phyloP scores from a whole-genome alignment of 2,329 filamentous ascomycete genomes.

The Huntiella abstrusa region DNA sequence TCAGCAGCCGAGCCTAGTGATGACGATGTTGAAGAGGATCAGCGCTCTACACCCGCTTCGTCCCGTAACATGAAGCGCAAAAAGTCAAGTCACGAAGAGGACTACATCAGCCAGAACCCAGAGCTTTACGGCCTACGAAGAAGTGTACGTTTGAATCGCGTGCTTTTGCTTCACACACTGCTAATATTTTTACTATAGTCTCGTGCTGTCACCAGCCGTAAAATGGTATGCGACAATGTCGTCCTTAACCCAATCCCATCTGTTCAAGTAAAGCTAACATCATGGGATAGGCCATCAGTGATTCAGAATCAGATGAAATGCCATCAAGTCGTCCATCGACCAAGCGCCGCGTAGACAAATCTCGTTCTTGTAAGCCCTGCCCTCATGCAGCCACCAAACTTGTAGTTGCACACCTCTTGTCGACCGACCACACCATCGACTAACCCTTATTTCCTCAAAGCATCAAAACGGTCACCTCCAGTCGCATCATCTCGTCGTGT shows the following conservation, averaged over 20 bases:
- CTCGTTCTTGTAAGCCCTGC: slow-evolving; percentile 37
- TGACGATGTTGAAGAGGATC: slow-evolving; percentile 6
- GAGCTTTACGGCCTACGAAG: slow-evolving; percentile 85
- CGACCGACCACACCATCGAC: slow-evolving; percentile 11
- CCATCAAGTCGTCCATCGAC: slow-evolving; percentile 41
- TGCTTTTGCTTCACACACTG: background rate
- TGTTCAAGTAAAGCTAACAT: slow-evolving; percentile 1
- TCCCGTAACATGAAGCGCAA: slow-evolving; percentile 57
- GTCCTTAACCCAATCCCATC: background rate
- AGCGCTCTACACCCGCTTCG: slow-evolving; percentile 45
- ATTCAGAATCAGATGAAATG: slow-evolving; percentile 44
- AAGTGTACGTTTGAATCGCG: slow-evolving; percentile 47
- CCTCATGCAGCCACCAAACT: background rate
- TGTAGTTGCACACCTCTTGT: slow-evolving; percentile 1
- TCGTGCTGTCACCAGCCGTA: slow-evolving; percentile 37
- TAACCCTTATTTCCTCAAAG: slow-evolving; percentile 19
- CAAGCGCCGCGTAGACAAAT: slow-evolving; percentile 48
- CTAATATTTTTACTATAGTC: slow-evolving; percentile 22
- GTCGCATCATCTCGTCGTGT: slow-evolving; percentile 23
- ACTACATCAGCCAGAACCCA: slow-evolving; percentile 77
- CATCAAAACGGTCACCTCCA: slow-evolving; percentile 42
- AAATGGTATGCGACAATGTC: slow-evolving; percentile 25
- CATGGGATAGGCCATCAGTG: slow-evolving; percentile 28
- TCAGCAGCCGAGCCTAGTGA: slow-evolving; percentile 14
- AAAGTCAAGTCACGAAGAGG: slow-evolving; percentile 48